These are phyloP conservation scores for Ascocoryne sarcoides DNA, from an alignment of 2,329 filamentous ascomycete genomes.

Conservation along the genomic window DNA sequence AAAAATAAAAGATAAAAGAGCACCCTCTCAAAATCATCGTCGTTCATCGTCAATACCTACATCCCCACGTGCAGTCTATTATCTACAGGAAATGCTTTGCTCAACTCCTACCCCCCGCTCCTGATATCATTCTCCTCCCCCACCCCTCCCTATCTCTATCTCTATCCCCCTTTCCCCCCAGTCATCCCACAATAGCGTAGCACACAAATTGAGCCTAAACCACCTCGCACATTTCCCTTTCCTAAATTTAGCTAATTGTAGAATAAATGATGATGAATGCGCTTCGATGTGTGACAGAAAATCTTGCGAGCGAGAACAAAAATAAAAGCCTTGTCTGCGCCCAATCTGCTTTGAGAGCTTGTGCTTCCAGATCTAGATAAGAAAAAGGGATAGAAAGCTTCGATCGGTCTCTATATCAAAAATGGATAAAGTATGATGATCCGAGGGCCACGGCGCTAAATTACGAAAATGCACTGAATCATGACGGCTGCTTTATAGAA, in stretches of 20 bases:
- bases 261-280: too few species aligned
- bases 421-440: neutral
- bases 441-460: too few species aligned
- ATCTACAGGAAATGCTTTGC: constrained; percentile 8
- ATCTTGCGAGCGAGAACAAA: too few species aligned
- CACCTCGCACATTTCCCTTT: constrained; percentile 1
- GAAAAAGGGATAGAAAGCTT: neutral
- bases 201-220: neutral
- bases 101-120: neutral
- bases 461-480: too few species aligned
- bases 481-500: constrained; percentile 40
- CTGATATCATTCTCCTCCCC: too few species aligned
- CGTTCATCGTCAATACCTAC: constrained; percentile 6
- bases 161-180: neutral
- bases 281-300: too few species aligned
- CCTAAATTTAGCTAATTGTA: too few species aligned
- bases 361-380: constrained; percentile 3
- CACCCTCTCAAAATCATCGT: too few species aligned
- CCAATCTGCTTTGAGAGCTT: neutral
- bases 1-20: neutral
- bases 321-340: neutral
- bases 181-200: too few species aligned
- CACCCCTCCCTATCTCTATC: neutral
- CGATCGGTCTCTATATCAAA: neutral
- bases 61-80: constrained; percentile 4